Evolutionary conservation across 768 basidiomycete genomes (phyloP).

Genomic region (Auricularia sp.): DNA sequence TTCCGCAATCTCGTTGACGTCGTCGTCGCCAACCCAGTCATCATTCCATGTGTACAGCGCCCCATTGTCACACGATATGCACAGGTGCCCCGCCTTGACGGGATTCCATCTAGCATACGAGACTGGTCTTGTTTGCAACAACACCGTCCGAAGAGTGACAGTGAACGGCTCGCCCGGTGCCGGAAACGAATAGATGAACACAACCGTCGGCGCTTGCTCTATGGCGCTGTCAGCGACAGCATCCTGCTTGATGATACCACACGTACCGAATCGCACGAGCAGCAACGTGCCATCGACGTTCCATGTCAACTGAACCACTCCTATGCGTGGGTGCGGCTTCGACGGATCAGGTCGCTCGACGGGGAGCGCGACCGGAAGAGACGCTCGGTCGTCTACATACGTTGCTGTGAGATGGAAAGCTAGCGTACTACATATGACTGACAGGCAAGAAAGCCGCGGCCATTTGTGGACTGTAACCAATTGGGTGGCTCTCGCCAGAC

Average conservation of each 20-base stretch:
- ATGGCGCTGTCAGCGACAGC: constrained; percentile 10
- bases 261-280: constrained; percentile 62
- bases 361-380: constrained; percentile 44
- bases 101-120: constrained; percentile 75
- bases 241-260: constrained; percentile 7
- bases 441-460: constrained; percentile 86
- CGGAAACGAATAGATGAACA: constrained; percentile 69
- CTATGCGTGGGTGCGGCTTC: constrained; percentile 57
- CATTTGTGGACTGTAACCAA: constrained; percentile 78
- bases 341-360: constrained; percentile 45
- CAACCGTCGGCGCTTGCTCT: constrained; percentile 55
- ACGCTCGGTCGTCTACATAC: constrained; percentile 51
- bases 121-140: constrained; percentile 57
- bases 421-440: constrained; percentile 25
- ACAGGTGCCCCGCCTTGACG: constrained; percentile 61
- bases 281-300: constrained; percentile 67
- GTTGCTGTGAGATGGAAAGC: too few species aligned
- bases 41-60: constrained; percentile 76
- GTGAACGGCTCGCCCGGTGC: constrained; percentile 43
- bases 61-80: constrained; percentile 54
- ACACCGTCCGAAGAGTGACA: constrained; percentile 54
- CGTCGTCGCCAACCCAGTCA: constrained; percentile 55
- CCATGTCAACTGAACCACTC: constrained; percentile 68
- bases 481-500: constrained; percentile 80
- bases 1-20: constrained; percentile 71